A percentile compares a stretch with the other conserved stretches of the same genome.
phyloP scores from a whole-genome alignment of 2,329 filamentous ascomycete genomes.

The Diaporthe vaccinii region DNA sequence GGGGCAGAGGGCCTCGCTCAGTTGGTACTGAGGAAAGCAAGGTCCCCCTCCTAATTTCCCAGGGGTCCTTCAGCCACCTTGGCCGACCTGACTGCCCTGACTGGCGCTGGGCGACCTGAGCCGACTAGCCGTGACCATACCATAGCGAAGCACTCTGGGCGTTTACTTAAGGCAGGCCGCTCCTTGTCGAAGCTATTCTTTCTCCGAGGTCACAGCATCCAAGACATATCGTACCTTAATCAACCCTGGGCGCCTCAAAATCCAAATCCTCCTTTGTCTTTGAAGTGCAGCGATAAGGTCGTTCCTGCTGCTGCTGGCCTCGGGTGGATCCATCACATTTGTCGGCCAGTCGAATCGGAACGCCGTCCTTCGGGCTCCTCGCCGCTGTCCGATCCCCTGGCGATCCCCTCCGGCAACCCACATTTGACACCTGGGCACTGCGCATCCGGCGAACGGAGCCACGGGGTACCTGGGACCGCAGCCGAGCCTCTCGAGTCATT shows the following conservation, averaged over 20 bases:
- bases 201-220: not conserved
- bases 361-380: slow-evolving; percentile 8
- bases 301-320: not conserved
- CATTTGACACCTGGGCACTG: slow-evolving; percentile 27
- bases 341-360: slow-evolving; percentile 13
- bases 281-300: not conserved
- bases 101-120: slow-evolving; percentile 22
- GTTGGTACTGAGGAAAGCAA: not conserved
- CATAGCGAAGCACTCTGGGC: not conserved
- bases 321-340: slow-evolving; percentile 6
- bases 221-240: not conserved
- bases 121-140: slow-evolving; percentile 14
- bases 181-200: not conserved
- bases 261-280: not conserved
- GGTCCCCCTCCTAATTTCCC: slow-evolving; percentile 25
- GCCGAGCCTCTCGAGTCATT: slow-evolving; percentile 23
- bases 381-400: slow-evolving; percentile 20
- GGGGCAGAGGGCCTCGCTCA: not conserved
- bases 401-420: slow-evolving; percentile 25
- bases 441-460: slow-evolving; percentile 1
- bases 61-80: slow-evolving; percentile 30
- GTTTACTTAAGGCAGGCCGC: slow-evolving; percentile 25
- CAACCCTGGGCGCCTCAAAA: not conserved
- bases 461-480: slow-evolving; percentile 20
- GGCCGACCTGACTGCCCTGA: slow-evolving; percentile 16